Evolutionary conservation across 495 filamentous ascomycete species (phyloP).

Genomic region (Penicillium ucsense): DNA sequence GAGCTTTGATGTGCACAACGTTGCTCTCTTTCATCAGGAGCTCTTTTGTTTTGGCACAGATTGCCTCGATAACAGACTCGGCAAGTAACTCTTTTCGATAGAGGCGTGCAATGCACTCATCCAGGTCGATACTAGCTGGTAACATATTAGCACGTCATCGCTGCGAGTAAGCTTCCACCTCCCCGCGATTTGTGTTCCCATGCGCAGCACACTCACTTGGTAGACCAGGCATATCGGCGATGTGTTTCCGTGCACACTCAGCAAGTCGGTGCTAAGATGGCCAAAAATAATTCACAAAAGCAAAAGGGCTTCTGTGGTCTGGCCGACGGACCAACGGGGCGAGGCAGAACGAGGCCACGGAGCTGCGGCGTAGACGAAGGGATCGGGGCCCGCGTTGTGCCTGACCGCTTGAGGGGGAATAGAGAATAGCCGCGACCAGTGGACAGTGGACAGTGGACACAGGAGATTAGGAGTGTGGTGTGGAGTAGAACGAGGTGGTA

Average conservation of each 20-base stretch:
- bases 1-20: conserved; percentile 92
- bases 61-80: conserved; percentile 96
- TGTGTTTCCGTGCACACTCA: not conserved
- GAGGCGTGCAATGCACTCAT: conserved; percentile 92
- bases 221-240: conserved; percentile 68
- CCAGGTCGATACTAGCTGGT: conserved; percentile 88
- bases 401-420: conserved; percentile 3
- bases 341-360: not conserved
- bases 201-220: conserved; percentile 50
- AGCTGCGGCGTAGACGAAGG: not conserved
- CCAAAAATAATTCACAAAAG: not conserved
- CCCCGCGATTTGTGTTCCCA: not conserved
- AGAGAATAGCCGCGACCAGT: not conserved
- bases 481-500: not conserved
- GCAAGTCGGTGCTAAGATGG: not conserved
- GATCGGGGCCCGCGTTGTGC: not conserved
- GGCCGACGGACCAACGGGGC: no score
- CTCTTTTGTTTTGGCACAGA: conserved; percentile 98
- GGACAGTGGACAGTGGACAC: no score
- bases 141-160: conserved; percentile 1
- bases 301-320: no score
- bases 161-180: not conserved
- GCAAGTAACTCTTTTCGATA: conserved; percentile 95
- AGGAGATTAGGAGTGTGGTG: no score
- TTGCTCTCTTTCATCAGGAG: conserved; percentile 99